Evolutionary conservation across 2,329 filamentous ascomycete genomes (phyloP).

Genomic region (Fusarium sp.): DNA sequence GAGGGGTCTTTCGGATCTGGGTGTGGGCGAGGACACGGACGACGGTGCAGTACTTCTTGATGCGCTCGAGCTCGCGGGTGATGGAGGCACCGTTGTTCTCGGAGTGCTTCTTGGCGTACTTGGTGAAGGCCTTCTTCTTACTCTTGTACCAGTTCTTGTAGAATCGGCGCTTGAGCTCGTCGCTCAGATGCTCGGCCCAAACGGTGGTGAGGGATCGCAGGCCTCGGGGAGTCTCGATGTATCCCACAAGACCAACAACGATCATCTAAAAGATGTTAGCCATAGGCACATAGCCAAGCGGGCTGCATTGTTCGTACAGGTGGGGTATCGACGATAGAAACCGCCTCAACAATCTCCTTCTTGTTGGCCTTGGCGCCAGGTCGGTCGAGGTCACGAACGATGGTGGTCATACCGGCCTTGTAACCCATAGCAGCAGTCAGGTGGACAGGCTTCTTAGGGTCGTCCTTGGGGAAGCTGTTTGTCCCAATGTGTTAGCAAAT

Average conservation of each 20-base stretch:
- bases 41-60: slow-evolving; percentile 99
- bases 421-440: slow-evolving; percentile 98
- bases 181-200: slow-evolving; percentile 99
- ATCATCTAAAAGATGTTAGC: slow-evolving; percentile 91
- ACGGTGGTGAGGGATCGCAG: slow-evolving; percentile 99
- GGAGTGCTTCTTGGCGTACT: slow-evolving; percentile 99
- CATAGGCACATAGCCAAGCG: slow-evolving; percentile 81
- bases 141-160: slow-evolving; percentile 99
- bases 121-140: slow-evolving; percentile 99
- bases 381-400: slow-evolving; percentile 99
- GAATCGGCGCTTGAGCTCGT: slow-evolving; percentile 99
- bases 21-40: slow-evolving; percentile 99
- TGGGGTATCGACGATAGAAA: slow-evolving; percentile 90
- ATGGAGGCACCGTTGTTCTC: slow-evolving; percentile 91
- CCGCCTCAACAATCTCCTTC: slow-evolving; percentile 95
- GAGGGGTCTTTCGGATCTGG: slow-evolving; percentile 98
- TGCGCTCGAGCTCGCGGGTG: slow-evolving; percentile 98
- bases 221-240: slow-evolving; percentile 99
- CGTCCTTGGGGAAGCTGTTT: slow-evolving; percentile 98
- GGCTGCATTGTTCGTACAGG: slow-evolving; percentile 92
- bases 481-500: slow-evolving; percentile 48
- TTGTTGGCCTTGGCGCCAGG: slow-evolving; percentile 99
- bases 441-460: slow-evolving; percentile 99
- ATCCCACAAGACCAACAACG: slow-evolving; percentile 99
- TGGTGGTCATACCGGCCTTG: slow-evolving; percentile 99